A percentile compares a stretch with the other conserved stretches of the same genome.
Evolutionary conservation across 257 asterid genomes (phyloP).

Genomic region (Rhazya stricta): DNA sequence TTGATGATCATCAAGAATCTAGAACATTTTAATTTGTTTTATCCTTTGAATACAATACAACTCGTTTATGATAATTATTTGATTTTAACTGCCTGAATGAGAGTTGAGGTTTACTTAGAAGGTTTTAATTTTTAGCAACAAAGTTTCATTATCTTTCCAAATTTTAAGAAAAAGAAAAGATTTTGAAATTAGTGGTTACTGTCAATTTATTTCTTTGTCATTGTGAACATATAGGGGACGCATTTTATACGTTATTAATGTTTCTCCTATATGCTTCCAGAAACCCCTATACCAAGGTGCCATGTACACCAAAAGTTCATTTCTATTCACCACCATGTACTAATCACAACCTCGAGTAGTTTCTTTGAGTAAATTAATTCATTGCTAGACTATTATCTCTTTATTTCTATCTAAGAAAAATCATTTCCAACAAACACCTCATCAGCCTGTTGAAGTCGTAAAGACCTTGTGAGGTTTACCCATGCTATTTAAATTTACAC

Average conservation of each 20-base stretch:
- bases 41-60: not conserved
- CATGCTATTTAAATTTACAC: not conserved
- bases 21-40: too few relatives aligned
- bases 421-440: not conserved
- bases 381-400: not conserved
- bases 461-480: not conserved
- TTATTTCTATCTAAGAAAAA: not conserved
- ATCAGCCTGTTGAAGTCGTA: not conserved
- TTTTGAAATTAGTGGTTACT: too few relatives aligned
- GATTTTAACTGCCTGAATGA: not conserved
- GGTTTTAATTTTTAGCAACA: too few relatives aligned
- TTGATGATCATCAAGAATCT: conserved; percentile 1
- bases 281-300: not conserved
- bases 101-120: not conserved
- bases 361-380: not conserved
- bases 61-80: not conserved
- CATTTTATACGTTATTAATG: not conserved
- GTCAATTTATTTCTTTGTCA: too few relatives aligned
- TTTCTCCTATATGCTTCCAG: not conserved
- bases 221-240: too few relatives aligned
- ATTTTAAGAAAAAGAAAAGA: too few relatives aligned
- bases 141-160: too few relatives aligned
- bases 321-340: not conserved
- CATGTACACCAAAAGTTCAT: not conserved
- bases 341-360: not conserved